Evolutionary conservation across 306 rosid species (phyloP).

Genomic region (Rosa multiflora): DNA sequence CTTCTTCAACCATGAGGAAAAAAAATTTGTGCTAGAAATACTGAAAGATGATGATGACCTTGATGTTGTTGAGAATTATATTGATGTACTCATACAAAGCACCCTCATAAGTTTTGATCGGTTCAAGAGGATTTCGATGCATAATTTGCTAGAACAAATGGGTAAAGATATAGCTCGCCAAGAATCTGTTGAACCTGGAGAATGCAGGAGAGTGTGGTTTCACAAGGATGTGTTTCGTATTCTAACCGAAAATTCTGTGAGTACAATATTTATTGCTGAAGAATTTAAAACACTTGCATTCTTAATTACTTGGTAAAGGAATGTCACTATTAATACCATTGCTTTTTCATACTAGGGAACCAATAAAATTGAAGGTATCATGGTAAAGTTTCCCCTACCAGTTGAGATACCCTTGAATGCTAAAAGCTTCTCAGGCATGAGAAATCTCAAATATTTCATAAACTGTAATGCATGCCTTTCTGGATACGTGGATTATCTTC

Average conservation of each 20-base stretch:
- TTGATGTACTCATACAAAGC: background rate
- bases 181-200: conserved; percentile 11
- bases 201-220: conserved; percentile 33
- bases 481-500: too few species aligned
- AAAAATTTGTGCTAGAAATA: conserved; percentile 29
- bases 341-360: too few species aligned
- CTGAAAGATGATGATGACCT: conserved; percentile 37
- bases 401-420: too few species aligned
- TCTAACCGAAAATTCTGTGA: background rate
- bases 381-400: too few species aligned
- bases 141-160: conserved; percentile 39
- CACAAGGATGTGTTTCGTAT: too few species aligned
- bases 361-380: too few species aligned
- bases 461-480: too few species aligned
- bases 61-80: background rate
- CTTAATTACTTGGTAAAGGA: background rate
- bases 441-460: too few species aligned
- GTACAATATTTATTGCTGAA: too few species aligned
- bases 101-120: conserved; percentile 13
- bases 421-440: too few species aligned
- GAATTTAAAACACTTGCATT: too few species aligned
- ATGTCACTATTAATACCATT: too few species aligned
- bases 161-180: conserved; percentile 31
- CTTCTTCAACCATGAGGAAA: conserved; percentile 22
- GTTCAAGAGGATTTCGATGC: conserved; percentile 20